Evolutionary conservation across 2,329 filamentous ascomycete genomes (phyloP).

Genomic region (Eutypella sp.): DNA sequence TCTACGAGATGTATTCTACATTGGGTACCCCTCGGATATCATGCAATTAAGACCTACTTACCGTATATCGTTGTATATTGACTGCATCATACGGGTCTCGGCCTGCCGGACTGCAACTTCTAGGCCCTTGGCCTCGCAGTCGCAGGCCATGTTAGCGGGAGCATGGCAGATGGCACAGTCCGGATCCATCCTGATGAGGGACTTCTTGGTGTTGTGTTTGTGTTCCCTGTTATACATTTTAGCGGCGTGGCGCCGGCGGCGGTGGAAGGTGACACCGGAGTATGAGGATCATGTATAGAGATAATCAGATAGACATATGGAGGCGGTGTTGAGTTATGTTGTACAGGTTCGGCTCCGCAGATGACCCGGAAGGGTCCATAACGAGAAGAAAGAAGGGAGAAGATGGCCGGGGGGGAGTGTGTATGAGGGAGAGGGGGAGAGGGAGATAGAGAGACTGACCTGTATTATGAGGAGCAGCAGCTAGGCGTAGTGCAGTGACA

Average conservation of each 20-base stretch:
- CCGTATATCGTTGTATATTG: conserved; percentile 60
- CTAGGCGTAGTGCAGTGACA: conserved; percentile 28
- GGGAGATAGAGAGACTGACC: conserved; percentile 25
- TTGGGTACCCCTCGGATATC: background rate
- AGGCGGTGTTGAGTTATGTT: conserved; percentile 23
- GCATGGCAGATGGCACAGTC: conserved; percentile 64
- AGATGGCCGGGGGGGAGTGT: conserved; percentile 11
- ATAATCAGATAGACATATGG: conserved; percentile 15
- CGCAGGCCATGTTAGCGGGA: conserved; percentile 54
- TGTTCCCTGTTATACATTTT: conserved; percentile 49
- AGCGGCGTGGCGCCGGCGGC: conserved; percentile 30
- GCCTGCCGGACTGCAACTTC: conserved; percentile 59
- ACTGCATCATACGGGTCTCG: conserved; percentile 59
- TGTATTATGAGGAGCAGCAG: conserved; percentile 30
- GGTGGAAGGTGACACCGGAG: conserved; percentile 22
- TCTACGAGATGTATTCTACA: background rate
- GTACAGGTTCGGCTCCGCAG: conserved; percentile 28
- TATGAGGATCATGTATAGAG: conserved; percentile 21
- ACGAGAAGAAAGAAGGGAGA: conserved; percentile 17
- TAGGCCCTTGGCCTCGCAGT: conserved; percentile 62
- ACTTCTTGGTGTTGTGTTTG: conserved; percentile 40
- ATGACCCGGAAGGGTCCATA: conserved; percentile 34
- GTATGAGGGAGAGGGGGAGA: too few relatives aligned
- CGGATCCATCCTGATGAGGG: conserved; percentile 59
- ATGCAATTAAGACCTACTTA: conserved; percentile 29